Evolutionary conservation across 2,329 filamentous ascomycete genomes (phyloP), one percentile per base, ranked within the genome.

Genomic region (Fusarium dimerum): DNA sequence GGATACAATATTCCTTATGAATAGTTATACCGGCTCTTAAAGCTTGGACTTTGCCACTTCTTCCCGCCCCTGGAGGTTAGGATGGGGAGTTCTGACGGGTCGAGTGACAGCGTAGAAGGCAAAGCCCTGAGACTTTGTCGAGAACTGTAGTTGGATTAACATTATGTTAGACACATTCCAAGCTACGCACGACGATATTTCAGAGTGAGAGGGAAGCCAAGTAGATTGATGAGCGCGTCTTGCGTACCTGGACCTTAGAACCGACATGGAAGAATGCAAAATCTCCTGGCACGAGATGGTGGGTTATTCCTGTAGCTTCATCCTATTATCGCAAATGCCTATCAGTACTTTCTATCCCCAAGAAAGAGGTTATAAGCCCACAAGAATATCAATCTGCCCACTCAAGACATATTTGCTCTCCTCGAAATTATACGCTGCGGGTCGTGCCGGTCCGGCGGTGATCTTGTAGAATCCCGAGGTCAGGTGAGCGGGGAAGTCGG

Each of bases 391-490:
- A 15, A 64, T 55, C 45, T 64, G 61, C 30, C 61, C 61, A 1
- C 48, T 63, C 29, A 64, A 41, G 36, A 64, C 58, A 46, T 64
- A 64, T 41, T 64, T 64, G 41, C 57, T 58, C 57, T 64, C 61
- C 45, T 64, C 61, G 46, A 64, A 64, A 38, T 45, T 59, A 42
- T 64, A 64, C 2, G 49, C 44, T 3, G 61, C 61, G 30, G 61
- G 61, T 42, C 59, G 50, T 5, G 45, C 38, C 40, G 60, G 62
- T 11, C 61, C 61, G 39, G 61, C 59, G 17, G 47, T 43, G 2
- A 64, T 64, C 52, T 64, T 64, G 50, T 64, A 64, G 50, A 64
- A 64, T 0, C 61, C 61, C 0, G 61, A 64, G 13, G 61, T 64
- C 38, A 64, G 42, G 40, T 64, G 51, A 43, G 61, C 43, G 18